A percentile compares a stretch with the other conserved stretches of the same genome.
Conservation (phyloP, 2,329 filamentous ascomycete species). For the Periconia macrospinosa region DNA sequence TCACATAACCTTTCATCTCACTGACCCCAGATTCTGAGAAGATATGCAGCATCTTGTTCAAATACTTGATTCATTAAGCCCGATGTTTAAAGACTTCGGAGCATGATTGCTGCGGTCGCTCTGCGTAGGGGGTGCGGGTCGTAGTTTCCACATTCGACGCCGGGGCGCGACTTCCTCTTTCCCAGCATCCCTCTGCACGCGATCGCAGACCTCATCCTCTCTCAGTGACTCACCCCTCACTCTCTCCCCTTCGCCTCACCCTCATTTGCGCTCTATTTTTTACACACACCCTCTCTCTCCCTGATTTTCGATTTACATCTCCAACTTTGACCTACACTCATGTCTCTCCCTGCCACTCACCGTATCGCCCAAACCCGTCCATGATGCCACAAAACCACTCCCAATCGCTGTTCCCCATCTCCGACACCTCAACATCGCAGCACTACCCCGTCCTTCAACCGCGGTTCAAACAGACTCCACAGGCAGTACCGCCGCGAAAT, state of each 20-base stretch:
- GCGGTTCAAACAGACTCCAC: slow-evolving; percentile 12
- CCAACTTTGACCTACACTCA: not conserved
- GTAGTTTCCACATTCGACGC: not conserved
- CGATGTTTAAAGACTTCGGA: not conserved
- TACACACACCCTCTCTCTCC: not conserved
- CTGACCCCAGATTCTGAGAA: too few species aligned
- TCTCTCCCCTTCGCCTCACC: not conserved
- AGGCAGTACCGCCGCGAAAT: slow-evolving; percentile 17
- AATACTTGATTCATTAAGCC: too few species aligned
- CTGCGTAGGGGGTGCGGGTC: not conserved
- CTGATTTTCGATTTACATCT: not conserved
- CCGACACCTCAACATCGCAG: slow-evolving; percentile 1
- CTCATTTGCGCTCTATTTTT: not conserved
- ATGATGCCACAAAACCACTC: not conserved
- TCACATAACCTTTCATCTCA: too few species aligned
- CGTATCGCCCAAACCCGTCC: not conserved
- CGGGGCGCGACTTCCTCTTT: slow-evolving; percentile 21
- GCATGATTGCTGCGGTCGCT: not conserved
- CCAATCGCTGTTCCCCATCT: not conserved
- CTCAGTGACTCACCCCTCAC: not conserved
- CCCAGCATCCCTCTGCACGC: not conserved
- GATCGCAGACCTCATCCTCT: not conserved
- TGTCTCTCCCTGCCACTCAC: too few species aligned
- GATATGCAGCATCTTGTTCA: too few species aligned
- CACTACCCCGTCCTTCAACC: slow-evolving; percentile 18